Evolutionary conservation across 805 yeast species (phyloP).

Genomic region (Spathaspora arborariae): DNA sequence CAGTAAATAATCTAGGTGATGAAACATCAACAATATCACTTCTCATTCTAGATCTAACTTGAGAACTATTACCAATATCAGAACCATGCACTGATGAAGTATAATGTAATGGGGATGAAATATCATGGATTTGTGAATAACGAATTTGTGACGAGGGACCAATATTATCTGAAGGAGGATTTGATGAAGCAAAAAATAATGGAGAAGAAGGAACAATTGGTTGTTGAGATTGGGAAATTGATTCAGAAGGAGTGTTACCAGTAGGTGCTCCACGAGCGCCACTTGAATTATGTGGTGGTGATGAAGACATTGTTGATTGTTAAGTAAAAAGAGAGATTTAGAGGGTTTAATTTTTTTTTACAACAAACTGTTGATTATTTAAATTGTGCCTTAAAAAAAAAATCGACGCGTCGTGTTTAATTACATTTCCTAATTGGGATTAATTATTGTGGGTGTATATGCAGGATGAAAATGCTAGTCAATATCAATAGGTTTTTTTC

Average conservation of each 20-base stretch:
- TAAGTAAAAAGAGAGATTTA: neutral
- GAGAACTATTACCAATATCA: conserved; percentile 31
- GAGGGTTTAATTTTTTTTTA: neutral
- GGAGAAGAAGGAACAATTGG: conserved; percentile 54
- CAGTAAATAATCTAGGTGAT: conserved; percentile 61
- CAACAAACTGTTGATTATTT: neutral
- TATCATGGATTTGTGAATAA: conserved; percentile 23
- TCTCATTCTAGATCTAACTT: conserved; percentile 51
- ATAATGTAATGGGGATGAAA: conserved; percentile 50
- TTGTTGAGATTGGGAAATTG: conserved; percentile 34
- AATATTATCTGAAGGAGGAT: conserved; percentile 33
- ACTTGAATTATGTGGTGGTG: conserved; percentile 21
- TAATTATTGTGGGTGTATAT: too few species aligned
- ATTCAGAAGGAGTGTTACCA: conserved; percentile 24
- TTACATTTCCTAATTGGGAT: conserved; percentile 25
- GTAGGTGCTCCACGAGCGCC: neutral
- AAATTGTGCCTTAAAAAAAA: neutral
- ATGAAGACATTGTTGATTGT: conserved; percentile 22
- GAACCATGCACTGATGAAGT: conserved; percentile 42
- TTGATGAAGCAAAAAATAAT: conserved; percentile 48
- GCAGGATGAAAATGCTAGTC: too few species aligned
- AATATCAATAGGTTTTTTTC: too few species aligned
- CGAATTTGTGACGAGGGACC: conserved; percentile 6
- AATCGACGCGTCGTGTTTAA: conserved; percentile 21
- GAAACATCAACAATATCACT: conserved; percentile 71